These are phyloP conservation scores for Exophiala lecanii-corni DNA, from an alignment of 2,329 filamentous ascomycete genomes.

Conservation along the genomic window DNA sequence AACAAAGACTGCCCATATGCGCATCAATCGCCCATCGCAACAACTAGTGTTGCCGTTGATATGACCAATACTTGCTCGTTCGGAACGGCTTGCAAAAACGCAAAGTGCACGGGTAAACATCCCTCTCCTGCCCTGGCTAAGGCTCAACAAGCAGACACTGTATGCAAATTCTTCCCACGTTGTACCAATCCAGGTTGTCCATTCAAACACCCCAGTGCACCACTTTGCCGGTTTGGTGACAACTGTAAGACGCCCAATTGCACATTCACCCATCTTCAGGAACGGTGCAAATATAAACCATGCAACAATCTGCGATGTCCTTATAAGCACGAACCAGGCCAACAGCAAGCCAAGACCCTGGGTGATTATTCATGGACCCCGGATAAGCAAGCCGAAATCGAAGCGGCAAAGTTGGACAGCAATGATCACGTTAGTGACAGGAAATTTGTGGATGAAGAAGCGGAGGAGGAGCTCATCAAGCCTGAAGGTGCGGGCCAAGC, in stretches of 20 bases:
- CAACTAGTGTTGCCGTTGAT: constrained; percentile 71
- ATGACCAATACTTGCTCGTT: constrained; percentile 75
- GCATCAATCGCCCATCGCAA: constrained; percentile 88
- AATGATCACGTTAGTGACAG: constrained; percentile 77
- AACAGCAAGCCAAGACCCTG: constrained; percentile 65
- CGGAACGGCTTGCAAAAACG: constrained; percentile 90
- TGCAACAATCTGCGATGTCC: constrained; percentile 84
- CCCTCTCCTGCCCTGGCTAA: constrained; percentile 80
- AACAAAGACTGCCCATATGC: constrained; percentile 89
- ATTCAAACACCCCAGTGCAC: constrained; percentile 84
- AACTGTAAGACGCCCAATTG: constrained; percentile 78
- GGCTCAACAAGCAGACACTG: constrained; percentile 74
- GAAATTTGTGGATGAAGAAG: constrained; percentile 73
- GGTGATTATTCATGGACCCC: constrained; percentile 89
- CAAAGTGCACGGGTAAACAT: constrained; percentile 86
- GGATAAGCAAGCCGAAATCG: constrained; percentile 31
- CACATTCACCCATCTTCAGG: constrained; percentile 83
- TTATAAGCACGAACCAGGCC: constrained; percentile 87
- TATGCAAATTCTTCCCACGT: constrained; percentile 88
- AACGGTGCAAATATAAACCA: constrained; percentile 83
- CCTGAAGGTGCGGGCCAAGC: constrained; percentile 39
- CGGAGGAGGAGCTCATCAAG: constrained; percentile 63
- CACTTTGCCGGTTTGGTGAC: constrained; percentile 83
- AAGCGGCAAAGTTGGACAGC: constrained; percentile 24
- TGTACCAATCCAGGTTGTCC: constrained; percentile 83